Evolutionary conservation across 1,139 yeast species (phyloP).

Genomic region (Eremothecium cymbalariae): DNA sequence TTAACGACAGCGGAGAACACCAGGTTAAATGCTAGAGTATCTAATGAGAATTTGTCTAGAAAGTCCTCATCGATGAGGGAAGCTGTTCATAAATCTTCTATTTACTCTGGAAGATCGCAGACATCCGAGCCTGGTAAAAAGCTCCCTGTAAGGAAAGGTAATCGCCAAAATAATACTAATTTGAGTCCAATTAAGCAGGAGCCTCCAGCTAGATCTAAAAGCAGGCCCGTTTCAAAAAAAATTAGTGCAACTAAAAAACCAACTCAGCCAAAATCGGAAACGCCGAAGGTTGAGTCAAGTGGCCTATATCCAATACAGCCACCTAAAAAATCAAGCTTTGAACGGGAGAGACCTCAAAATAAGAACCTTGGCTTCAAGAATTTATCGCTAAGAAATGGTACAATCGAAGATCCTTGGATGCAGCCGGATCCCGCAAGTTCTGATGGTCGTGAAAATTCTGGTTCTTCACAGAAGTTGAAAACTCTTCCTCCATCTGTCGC

Average conservation of each 20-base stretch:
- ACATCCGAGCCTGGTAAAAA: no score
- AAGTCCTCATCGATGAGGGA: not conserved
- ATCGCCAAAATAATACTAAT: no score
- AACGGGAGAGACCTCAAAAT: constrained; percentile 34
- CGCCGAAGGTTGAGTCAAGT: constrained; percentile 6
- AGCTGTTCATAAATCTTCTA: not conserved
- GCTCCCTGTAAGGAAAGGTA: no score
- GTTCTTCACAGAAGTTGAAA: no score
- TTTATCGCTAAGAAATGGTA: constrained; percentile 33
- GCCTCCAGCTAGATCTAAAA: no score
- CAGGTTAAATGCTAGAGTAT: constrained; percentile 54
- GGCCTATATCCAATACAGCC: constrained; percentile 31
- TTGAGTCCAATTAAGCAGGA: no score
- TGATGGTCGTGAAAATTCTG: constrained; percentile 4
- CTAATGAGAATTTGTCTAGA: constrained; percentile 30
- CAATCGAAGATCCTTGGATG: not conserved
- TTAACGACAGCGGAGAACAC: constrained; percentile 74
- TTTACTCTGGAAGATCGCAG: no score
- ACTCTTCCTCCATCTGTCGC: no score
- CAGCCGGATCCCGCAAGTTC: not conserved
- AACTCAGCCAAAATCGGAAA: no score
- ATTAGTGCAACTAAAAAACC: no score
- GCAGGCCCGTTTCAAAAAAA: no score
- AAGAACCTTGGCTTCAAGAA: constrained; percentile 33
- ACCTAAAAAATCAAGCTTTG: constrained; percentile 50